Conservation (phyloP, 768 basidiomycete genomes). For the Kockovaella imperatae region DNA sequence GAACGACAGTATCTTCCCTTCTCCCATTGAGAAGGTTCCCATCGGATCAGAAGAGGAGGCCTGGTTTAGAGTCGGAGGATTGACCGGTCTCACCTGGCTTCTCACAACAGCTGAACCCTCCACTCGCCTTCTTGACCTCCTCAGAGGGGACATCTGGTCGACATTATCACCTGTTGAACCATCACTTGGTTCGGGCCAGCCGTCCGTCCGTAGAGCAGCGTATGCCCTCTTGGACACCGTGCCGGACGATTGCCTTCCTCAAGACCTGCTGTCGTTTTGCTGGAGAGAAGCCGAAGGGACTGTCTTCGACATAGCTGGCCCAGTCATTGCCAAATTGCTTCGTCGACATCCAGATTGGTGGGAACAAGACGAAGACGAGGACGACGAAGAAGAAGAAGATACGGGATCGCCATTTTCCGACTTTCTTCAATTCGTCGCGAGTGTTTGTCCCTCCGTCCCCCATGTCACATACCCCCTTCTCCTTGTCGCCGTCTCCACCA, state of each 20-base stretch:
- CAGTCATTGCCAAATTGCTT: slow-evolving; percentile 62
- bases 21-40: slow-evolving; percentile 21
- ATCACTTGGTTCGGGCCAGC: slow-evolving; percentile 55
- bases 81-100: slow-evolving; percentile 37
- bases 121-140: no score
- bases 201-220: slow-evolving; percentile 62
- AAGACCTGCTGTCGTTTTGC: slow-evolving; percentile 46
- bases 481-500: slow-evolving; percentile 70
- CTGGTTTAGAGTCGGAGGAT: slow-evolving; percentile 27
- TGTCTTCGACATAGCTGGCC: slow-evolving; percentile 64
- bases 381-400: slow-evolving; percentile 30
- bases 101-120: slow-evolving; percentile 40
- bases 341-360: slow-evolving; percentile 54
- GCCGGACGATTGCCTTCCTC: slow-evolving; percentile 47
- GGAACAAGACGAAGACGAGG: slow-evolving; percentile 47
- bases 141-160: no score
- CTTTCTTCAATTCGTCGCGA: slow-evolving; percentile 69
- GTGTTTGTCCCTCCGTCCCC: slow-evolving; percentile 72
- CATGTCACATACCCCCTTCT: slow-evolving; percentile 73
- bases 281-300: slow-evolving; percentile 63
- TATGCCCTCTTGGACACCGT: slow-evolving; percentile 54
- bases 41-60: slow-evolving; percentile 3
- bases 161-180: slow-evolving; percentile 57
- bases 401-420: slow-evolving; percentile 51
- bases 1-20: slow-evolving; percentile 43